Conservation (phyloP, 2,329 filamentous ascomycete genomes). For the Xylaria sp. region DNA sequence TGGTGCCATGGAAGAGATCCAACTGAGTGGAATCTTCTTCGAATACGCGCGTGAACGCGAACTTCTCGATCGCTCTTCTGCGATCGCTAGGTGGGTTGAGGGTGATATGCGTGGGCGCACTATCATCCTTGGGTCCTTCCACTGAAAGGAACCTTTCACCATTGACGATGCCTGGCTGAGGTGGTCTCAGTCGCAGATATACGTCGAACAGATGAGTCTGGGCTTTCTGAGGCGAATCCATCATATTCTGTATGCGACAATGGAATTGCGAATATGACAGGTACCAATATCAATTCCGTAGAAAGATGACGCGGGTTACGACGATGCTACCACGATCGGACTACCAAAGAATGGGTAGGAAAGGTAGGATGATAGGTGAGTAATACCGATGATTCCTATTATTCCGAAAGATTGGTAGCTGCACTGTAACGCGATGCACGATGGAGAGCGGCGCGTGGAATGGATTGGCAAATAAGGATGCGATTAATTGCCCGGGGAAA, state of each 20-base stretch:
- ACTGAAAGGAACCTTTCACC: constrained; percentile 73
- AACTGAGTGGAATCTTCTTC: constrained; percentile 79
- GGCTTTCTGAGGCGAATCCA: constrained; percentile 41
- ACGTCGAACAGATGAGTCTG: constrained; percentile 74
- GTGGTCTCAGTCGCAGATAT: constrained; percentile 77
- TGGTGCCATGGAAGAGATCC: constrained; percentile 78
- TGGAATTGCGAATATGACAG: neutral
- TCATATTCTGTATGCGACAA: constrained; percentile 19
- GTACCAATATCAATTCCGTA: neutral
- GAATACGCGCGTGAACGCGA: constrained; percentile 90
- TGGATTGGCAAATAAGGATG: neutral
- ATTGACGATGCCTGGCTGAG: constrained; percentile 40
- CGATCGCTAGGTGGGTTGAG: constrained; percentile 78
- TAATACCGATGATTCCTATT: neutral
- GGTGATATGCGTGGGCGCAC: constrained; percentile 63
- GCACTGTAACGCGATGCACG: constrained; percentile 2
- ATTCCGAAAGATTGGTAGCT: neutral
- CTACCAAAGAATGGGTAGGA: neutral
- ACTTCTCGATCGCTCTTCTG: constrained; percentile 84
- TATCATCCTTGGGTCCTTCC: constrained; percentile 49
- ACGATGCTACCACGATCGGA: neutral
- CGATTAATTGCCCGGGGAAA: neutral
- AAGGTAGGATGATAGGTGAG: neutral
- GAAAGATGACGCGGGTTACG: neutral
- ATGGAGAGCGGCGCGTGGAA: neutral